phyloP scores from a whole-genome alignment of 768 basidiomycete species.

The Ephemerocybe angulata region DNA sequence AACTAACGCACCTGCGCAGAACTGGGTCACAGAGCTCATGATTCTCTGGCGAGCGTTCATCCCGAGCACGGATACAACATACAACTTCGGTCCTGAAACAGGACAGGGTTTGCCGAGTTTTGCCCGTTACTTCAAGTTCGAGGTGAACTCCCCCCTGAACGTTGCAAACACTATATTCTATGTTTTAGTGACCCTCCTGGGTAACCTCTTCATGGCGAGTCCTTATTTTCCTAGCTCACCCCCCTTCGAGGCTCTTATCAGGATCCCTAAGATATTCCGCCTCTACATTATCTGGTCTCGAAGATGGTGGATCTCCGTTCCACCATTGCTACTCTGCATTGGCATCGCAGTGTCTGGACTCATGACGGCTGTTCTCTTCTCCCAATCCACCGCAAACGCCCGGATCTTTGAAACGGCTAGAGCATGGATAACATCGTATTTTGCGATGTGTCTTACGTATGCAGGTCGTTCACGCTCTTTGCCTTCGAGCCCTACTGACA shows the following conservation, averaged over 20 bases:
- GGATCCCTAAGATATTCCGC: neutral
- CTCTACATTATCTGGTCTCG: neutral
- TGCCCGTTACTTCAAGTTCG: neutral
- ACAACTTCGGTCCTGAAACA: neutral
- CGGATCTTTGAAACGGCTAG: neutral
- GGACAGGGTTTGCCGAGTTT: neutral
- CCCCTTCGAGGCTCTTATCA: neutral
- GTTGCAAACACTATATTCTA: conserved; percentile 5
- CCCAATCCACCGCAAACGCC: neutral
- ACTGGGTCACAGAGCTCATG: neutral
- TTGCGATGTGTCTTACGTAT: neutral
- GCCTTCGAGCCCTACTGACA: neutral
- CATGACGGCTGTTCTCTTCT: neutral
- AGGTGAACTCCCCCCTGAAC: neutral
- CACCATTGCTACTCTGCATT: neutral
- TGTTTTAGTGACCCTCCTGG: neutral
- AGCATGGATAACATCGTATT: neutral
- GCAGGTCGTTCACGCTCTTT: neutral
- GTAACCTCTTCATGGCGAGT: conserved; percentile 3
- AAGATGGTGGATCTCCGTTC: neutral
- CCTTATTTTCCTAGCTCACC: neutral
- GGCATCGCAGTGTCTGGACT: neutral
- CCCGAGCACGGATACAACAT: neutral
- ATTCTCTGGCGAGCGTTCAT: neutral
- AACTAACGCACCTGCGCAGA: neutral